phyloP scores from a whole-genome alignment of 345 rosid species.

The Eucalyptus guilfoylei region DNA sequence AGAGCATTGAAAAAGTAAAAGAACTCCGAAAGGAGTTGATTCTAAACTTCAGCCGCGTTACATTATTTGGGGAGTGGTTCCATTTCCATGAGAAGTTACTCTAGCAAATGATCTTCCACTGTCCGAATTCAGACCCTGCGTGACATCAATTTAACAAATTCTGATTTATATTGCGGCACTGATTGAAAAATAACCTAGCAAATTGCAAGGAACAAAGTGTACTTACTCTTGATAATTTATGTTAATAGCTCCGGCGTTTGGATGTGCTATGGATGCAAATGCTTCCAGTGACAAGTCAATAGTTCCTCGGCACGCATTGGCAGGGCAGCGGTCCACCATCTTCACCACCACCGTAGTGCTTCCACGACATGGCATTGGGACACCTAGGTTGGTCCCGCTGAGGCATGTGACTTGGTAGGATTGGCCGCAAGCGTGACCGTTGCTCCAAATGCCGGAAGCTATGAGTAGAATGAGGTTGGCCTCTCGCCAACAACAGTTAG shows the following conservation, averaged over 20 bases:
- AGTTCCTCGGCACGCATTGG: neutral
- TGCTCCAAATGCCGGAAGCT: neutral
- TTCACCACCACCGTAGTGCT: neutral
- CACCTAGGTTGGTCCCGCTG: neutral
- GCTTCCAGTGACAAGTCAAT: constrained; percentile 1
- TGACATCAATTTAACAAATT: neutral
- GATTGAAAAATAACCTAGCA: neutral
- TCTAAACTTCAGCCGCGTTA: neutral
- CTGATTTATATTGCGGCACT: neutral
- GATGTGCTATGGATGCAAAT: neutral
- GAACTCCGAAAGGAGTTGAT: neutral
- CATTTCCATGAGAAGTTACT: neutral
- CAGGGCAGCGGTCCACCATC: neutral
- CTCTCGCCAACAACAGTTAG: neutral
- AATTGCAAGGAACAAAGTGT: neutral
- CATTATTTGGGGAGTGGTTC: neutral
- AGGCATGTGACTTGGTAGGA: neutral
- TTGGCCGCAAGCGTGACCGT: neutral
- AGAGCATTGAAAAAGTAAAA: neutral
- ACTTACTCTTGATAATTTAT: neutral
- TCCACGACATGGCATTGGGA: neutral
- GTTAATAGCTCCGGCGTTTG: neutral
- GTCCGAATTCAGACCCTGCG: neutral
- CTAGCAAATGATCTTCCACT: neutral
- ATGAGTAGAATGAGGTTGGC: neutral